Evolutionary conservation across 1,284 basidiomycete species (phyloP).

Genomic region (Fomes fomentarius): DNA sequence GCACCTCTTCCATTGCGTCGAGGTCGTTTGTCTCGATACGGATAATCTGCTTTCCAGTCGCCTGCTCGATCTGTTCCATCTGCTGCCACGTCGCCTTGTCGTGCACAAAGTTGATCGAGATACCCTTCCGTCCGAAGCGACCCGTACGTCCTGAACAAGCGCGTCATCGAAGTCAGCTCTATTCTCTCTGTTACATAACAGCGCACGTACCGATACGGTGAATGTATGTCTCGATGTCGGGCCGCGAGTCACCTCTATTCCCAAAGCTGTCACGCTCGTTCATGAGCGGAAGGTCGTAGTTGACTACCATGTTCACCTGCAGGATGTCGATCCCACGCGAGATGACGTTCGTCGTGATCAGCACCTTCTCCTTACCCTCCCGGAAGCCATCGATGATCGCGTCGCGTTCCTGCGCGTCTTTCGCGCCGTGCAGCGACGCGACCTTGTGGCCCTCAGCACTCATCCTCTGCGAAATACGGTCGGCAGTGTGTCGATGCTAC

Average conservation of each 20-base stretch:
- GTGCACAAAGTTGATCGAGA: slow-evolving; percentile 97
- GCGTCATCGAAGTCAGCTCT: background rate
- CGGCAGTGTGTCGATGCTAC: slow-evolving; percentile 89
- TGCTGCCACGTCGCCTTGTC: slow-evolving; percentile 83
- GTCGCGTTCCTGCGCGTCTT: slow-evolving; percentile 90
- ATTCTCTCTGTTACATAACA: background rate
- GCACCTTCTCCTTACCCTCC: slow-evolving; percentile 94
- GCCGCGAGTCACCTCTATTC: slow-evolving; percentile 50
- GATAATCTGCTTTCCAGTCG: slow-evolving; percentile 75
- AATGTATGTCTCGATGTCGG: slow-evolving; percentile 97
- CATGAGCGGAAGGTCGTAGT: slow-evolving; percentile 95
- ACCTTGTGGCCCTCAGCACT: slow-evolving; percentile 94
- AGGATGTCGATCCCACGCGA: slow-evolving; percentile 98
- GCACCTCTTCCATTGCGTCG: slow-evolving; percentile 88
- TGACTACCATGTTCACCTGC: slow-evolving; percentile 99
- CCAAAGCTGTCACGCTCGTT: slow-evolving; percentile 58
- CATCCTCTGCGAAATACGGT: slow-evolving; percentile 92
- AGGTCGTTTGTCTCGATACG: slow-evolving; percentile 84
- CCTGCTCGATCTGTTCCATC: slow-evolving; percentile 84
- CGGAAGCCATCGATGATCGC: slow-evolving; percentile 94
- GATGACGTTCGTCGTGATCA: slow-evolving; percentile 99
- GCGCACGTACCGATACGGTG: slow-evolving; percentile 88
- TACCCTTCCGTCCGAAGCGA: slow-evolving; percentile 92
- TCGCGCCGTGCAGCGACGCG: slow-evolving; percentile 93
- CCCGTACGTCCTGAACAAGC: slow-evolving; percentile 80